phyloP scores from a whole-genome alignment of 768 basidiomycete species.

The Lactarius hatsudake region DNA sequence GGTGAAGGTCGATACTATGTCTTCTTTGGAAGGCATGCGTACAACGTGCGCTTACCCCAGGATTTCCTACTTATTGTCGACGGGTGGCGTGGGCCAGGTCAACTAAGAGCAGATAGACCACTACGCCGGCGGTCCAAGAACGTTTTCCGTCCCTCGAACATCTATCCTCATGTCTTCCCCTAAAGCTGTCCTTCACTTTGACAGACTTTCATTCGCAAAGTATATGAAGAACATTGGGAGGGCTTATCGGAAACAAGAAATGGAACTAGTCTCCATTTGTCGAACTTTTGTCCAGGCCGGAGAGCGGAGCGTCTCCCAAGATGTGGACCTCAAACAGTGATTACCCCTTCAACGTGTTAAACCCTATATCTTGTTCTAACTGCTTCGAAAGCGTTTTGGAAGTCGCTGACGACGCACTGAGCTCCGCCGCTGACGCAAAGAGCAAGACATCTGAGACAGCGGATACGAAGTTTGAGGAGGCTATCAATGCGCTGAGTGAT shows the following conservation, averaged over 20 bases:
- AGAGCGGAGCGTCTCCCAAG: not conserved
- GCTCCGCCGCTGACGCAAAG: not conserved
- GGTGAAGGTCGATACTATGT: no score
- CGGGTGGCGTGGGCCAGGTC: no score
- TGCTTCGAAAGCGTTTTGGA: not conserved
- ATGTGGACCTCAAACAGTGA: not conserved
- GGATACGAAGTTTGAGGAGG: not conserved
- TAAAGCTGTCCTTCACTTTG: not conserved
- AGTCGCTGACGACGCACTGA: conserved; percentile 5
- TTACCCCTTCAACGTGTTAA: not conserved
- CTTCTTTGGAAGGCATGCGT: no score
- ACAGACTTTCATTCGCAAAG: not conserved
- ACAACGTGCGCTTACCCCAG: no score
- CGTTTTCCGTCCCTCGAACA: no score
- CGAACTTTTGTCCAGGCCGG: not conserved
- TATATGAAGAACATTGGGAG: conserved; percentile 8
- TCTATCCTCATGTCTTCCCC: no score
- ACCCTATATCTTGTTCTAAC: not conserved
- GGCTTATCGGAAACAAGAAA: conserved; percentile 9
- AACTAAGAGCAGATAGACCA: no score
- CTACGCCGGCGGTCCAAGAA: no score
- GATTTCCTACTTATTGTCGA: no score
- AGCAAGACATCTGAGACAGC: not conserved
- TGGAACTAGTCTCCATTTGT: conserved; percentile 1
- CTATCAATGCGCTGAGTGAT: not conserved